Evolutionary conservation across 352 stramenopile genomes (phyloP).

Genomic region (Aphanomyces cochlioides): DNA sequence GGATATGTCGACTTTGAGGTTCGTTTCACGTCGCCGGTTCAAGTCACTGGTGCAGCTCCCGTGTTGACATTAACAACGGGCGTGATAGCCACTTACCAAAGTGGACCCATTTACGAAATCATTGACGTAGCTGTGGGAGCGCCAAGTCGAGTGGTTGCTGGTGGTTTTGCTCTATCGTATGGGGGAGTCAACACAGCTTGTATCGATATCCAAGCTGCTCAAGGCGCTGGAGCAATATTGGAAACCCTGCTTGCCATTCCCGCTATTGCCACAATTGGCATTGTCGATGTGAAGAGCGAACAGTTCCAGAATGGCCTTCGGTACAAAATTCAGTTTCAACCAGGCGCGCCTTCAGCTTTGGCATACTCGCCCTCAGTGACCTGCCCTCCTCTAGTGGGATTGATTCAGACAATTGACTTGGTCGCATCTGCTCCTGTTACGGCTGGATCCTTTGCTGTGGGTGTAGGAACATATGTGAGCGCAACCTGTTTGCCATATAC

Average conservation of each 20-base stretch:
- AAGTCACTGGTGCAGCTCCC: conserved; percentile 37
- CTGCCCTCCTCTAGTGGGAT: conserved; percentile 41
- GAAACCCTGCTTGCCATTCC: conserved; percentile 42
- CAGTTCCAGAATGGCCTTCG: conserved; percentile 46
- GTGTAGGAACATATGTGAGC: neutral
- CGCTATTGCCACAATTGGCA: conserved; percentile 53
- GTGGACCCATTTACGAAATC: conserved; percentile 43
- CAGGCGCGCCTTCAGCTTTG: conserved; percentile 39
- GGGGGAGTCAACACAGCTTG: conserved; percentile 44
- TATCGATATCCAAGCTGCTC: conserved; percentile 42
- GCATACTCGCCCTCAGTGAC: conserved; percentile 38
- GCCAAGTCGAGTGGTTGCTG: conserved; percentile 43
- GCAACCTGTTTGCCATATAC: conserved; percentile 2
- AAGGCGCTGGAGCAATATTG: conserved; percentile 43
- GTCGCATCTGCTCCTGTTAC: conserved; percentile 39
- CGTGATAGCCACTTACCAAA: conserved; percentile 41
- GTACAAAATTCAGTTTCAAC: conserved; percentile 44
- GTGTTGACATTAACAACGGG: conserved; percentile 48
- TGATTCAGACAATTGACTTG: conserved; percentile 66
- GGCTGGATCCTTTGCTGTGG: neutral
- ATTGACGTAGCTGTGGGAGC: conserved; percentile 59
- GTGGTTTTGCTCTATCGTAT: conserved; percentile 55
- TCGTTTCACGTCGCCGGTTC: conserved; percentile 48
- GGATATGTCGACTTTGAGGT: conserved; percentile 53
- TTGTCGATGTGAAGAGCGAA: conserved; percentile 36